Conservation (phyloP, 1,139 yeast species). For the Meyerozyma elateridarum region DNA sequence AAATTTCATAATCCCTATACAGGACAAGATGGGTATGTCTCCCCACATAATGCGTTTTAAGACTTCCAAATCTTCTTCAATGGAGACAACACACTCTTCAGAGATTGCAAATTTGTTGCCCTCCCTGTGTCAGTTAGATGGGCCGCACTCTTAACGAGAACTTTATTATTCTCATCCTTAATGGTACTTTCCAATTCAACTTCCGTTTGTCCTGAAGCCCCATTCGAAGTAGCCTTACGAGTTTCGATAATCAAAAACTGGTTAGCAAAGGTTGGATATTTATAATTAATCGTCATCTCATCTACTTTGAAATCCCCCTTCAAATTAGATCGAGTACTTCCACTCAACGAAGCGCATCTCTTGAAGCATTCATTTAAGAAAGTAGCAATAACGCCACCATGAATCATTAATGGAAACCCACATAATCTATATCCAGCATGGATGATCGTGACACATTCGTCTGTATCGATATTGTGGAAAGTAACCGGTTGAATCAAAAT, state of each 20-base stretch:
- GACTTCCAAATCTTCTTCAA: no score
- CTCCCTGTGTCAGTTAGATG: constrained; percentile 37
- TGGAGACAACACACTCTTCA: no score
- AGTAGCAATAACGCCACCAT: constrained; percentile 88
- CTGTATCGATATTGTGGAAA: constrained; percentile 53
- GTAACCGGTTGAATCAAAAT: constrained; percentile 69
- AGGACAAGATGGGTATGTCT: no score
- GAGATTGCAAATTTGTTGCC: no score
- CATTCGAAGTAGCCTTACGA: constrained; percentile 20
- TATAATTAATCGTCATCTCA: constrained; percentile 53
- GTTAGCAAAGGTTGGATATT: constrained; percentile 72
- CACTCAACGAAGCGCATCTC: constrained; percentile 47
- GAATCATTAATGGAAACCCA: constrained; percentile 84
- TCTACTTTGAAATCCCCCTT: constrained; percentile 45
- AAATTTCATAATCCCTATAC: no score
- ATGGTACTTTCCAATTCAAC: constrained; percentile 28
- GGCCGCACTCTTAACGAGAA: constrained; percentile 36
- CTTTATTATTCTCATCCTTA: constrained; percentile 32
- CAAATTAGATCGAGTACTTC: constrained; percentile 26
- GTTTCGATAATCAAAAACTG: constrained; percentile 71
- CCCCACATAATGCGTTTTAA: no score
- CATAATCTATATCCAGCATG: constrained; percentile 78
- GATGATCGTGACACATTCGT: constrained; percentile 61
- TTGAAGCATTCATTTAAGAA: constrained; percentile 72
- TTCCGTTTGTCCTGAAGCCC: constrained; percentile 15